phyloP scores from a whole-genome alignment of 129 eudicot species.

The Lonicera japonica region DNA sequence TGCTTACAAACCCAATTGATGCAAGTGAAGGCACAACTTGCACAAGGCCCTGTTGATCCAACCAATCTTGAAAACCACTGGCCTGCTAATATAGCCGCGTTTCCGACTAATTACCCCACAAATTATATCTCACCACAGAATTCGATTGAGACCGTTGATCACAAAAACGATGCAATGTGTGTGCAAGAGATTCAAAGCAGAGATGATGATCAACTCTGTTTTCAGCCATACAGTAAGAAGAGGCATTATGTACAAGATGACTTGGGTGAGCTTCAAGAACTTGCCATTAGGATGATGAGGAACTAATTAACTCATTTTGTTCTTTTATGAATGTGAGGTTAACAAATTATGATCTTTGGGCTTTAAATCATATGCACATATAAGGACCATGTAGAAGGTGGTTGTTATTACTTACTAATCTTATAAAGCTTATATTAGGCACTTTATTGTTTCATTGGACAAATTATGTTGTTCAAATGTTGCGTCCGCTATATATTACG shows the following conservation, averaged over 20 bases:
- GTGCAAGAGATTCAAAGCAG: slow-evolving; percentile 49
- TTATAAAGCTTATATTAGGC: too few relatives aligned
- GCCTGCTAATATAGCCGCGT: slow-evolving; percentile 21
- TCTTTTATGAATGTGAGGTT: slow-evolving; percentile 12
- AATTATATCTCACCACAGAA: slow-evolving; percentile 66
- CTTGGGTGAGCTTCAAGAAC: slow-evolving; percentile 85
- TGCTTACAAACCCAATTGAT: slow-evolving; percentile 85
- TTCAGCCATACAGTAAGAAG: slow-evolving; percentile 36
- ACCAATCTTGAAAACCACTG: slow-evolving; percentile 52
- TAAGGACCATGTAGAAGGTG: too few relatives aligned
- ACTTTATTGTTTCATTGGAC: too few relatives aligned
- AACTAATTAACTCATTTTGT: slow-evolving; percentile 29
- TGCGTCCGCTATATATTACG: too few relatives aligned
- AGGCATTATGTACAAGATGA: slow-evolving; percentile 59
- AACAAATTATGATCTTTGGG: slow-evolving; percentile 11
- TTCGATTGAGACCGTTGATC: slow-evolving; percentile 68
- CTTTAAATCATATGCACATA: not conserved
- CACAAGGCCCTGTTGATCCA: slow-evolving; percentile 45
- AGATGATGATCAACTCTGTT: slow-evolving; percentile 19
- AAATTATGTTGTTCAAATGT: too few relatives aligned
- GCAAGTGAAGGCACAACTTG: slow-evolving; percentile 81
- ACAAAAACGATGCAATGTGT: slow-evolving; percentile 28
- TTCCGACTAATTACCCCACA: slow-evolving; percentile 19
- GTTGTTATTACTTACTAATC: too few relatives aligned
- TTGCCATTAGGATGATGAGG: slow-evolving; percentile 90